Base-by-base conservation (phyloP, 2,329 filamentous ascomycete genomes). In the Scedosporium aurantiacum region DNA sequence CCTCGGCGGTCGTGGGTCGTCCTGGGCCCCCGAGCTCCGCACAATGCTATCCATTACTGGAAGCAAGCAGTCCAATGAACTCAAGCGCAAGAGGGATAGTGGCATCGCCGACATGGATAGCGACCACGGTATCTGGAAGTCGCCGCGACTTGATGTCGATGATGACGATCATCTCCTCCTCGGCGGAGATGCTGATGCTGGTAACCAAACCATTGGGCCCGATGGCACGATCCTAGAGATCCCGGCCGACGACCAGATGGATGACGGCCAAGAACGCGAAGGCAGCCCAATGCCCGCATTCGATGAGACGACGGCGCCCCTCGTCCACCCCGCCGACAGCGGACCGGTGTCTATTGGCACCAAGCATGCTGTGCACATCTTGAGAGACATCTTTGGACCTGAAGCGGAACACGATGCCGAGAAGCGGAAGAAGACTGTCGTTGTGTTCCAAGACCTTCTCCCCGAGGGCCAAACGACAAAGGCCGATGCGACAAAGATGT, bases 401-500 rank as follows among this genome's bases (percentile, higher is more conserved):
- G 85, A 90, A 37, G 86, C 85, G 4, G 88, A 86, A 56, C 79
- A 82, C 21, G 84, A 85, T 65, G 82, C 87, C 2, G 84, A 86
- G 62, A 87, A 89, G 74, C 85, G 91, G 68, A 88, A 87, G 72
- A 88, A 88, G 72, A 82, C 81, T 25, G 84, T 84, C 12, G 91
- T 96, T 2, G 80, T 95, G 2, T 97, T 99, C 79, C 93, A 97
- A 69, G 89, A 96, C 62, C 81, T 99, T 57, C 82, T 97, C 40
- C 94, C 94, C 0, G 90, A 96, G 74, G 77, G 81, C 65, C 83
- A 82, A 63, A 93, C 93, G 0, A 91, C 83, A 66, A 90, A 90
- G 73, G 88, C 89, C 7, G 94, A 97, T 68, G 94, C 94, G 0
- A 99, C 94, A 52, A 97, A 97, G 81, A 97, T 99, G 91, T 99